These are phyloP conservation scores for Odontarrhena argentea DNA, from an alignment of 345 rosid species.

Conservation along the genomic window DNA sequence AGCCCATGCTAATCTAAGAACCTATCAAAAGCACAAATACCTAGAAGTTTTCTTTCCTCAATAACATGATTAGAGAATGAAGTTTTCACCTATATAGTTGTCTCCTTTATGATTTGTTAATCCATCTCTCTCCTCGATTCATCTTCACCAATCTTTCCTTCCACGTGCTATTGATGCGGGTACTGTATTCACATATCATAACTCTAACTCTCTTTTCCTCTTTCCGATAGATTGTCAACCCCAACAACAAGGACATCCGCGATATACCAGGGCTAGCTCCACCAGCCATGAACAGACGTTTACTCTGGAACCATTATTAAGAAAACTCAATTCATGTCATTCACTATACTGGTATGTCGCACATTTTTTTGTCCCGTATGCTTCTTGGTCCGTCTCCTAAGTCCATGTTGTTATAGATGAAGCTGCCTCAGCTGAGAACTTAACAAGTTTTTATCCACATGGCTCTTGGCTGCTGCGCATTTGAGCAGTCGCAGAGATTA, in stretches of 20 bases:
- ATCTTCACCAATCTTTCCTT: constrained; percentile 18
- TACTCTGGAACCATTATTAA: constrained; percentile 65
- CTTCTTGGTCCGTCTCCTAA: constrained; percentile 25
- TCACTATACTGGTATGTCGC: constrained; percentile 28
- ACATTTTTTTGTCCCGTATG: constrained; percentile 21
- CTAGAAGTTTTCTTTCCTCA: neutral
- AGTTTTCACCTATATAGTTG: constrained; percentile 7
- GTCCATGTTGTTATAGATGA: constrained; percentile 36
- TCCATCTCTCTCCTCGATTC: constrained; percentile 3
- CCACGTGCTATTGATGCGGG: neutral
- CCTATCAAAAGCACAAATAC: neutral
- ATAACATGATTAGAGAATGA: neutral
- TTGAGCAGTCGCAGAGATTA: constrained; percentile 29
- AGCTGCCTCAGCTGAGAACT: constrained; percentile 24
- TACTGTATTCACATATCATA: constrained; percentile 10
- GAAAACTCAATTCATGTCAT: constrained; percentile 19
- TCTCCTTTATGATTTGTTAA: neutral
- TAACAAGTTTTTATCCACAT: constrained; percentile 28
- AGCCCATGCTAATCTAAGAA: neutral
- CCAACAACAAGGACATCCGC: constrained; percentile 83
- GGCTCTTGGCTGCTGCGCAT: constrained; percentile 30
- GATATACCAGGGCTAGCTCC: constrained; percentile 94
- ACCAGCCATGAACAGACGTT: constrained; percentile 73
- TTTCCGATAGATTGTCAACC: constrained; percentile 71
- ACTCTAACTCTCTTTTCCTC: constrained; percentile 12